phyloP scores from a whole-genome alignment of 208 protist species.

The Acanthamoeba divionensis region DNA sequence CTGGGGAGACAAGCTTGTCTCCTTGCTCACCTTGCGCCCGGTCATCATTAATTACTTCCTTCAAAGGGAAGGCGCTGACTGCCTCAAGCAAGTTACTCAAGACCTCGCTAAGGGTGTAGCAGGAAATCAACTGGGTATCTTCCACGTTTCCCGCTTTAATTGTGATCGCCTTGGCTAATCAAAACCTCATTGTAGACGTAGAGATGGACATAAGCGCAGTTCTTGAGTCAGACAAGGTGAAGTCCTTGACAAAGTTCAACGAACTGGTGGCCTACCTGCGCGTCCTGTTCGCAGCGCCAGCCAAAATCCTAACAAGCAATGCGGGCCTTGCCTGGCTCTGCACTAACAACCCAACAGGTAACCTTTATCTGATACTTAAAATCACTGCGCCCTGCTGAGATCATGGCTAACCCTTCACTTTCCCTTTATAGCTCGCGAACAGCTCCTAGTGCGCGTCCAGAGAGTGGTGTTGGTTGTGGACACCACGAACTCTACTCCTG shows the following conservation, averaged over 20 bases:
- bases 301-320: not conserved
- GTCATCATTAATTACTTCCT: slow-evolving; percentile 17
- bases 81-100: not conserved
- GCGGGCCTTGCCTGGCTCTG: not conserved
- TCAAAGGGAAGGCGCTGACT: not conserved
- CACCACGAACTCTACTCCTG: not conserved
- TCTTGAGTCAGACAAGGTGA: not conserved
- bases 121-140: not conserved
- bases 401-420: not conserved
- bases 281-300: not conserved
- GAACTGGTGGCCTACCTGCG: not conserved
- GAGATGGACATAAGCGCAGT: not conserved
- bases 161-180: too few relatives aligned
- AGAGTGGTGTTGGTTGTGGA: not conserved
- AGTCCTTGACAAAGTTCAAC: not conserved
- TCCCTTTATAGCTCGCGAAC: not conserved
- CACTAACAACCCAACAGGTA: not conserved
- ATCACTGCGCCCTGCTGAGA: not conserved
- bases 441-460: not conserved
- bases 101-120: not conserved
- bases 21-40: not conserved
- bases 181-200: not conserved
- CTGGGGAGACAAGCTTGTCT: not conserved
- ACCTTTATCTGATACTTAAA: not conserved
- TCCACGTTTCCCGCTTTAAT: too few relatives aligned